A percentile compares a stretch with the other conserved stretches of the same genome.
These are phyloP conservation scores for Metschnikowia similis DNA, from an alignment of 805 yeast species.

Conservation along the genomic window DNA sequence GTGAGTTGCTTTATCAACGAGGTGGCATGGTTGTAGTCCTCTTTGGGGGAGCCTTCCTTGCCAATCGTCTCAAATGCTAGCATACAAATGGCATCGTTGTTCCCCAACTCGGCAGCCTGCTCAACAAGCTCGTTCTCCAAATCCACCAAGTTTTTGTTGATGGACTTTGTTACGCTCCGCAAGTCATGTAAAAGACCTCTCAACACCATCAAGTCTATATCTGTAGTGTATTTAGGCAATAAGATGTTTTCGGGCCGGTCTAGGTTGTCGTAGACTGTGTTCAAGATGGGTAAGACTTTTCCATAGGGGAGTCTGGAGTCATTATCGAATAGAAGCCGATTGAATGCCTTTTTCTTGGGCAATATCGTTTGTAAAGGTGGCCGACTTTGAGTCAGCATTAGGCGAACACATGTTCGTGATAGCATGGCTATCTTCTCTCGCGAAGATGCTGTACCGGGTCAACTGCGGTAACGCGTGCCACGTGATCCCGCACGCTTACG, in stretches of 20 bases:
- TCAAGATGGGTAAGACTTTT: constrained; percentile 52
- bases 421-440: not conserved
- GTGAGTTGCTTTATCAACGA: constrained; percentile 54
- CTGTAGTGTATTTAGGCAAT: constrained; percentile 46
- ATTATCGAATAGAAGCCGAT: constrained; percentile 60
- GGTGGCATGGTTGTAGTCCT: constrained; percentile 63
- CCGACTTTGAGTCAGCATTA: constrained; percentile 11
- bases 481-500: not conserved
- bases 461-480: not conserved
- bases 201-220: constrained; percentile 62
- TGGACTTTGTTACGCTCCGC: constrained; percentile 55
- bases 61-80: constrained; percentile 62
- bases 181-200: constrained; percentile 62
- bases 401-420: constrained; percentile 2
- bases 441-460: not conserved
- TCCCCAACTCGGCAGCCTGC: constrained; percentile 77
- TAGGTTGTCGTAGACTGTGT: constrained; percentile 45
- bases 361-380: constrained; percentile 34
- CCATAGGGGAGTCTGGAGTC: constrained; percentile 54
- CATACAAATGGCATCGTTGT: constrained; percentile 73
- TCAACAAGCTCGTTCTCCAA: constrained; percentile 76
- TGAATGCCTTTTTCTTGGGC: constrained; percentile 56
- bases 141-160: constrained; percentile 51
- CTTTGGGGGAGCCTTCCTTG: constrained; percentile 25
- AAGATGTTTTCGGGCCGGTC: constrained; percentile 35